Conservation (phyloP, 2,329 filamentous ascomycete genomes). For the Hymenoscyphus salicellus region DNA sequence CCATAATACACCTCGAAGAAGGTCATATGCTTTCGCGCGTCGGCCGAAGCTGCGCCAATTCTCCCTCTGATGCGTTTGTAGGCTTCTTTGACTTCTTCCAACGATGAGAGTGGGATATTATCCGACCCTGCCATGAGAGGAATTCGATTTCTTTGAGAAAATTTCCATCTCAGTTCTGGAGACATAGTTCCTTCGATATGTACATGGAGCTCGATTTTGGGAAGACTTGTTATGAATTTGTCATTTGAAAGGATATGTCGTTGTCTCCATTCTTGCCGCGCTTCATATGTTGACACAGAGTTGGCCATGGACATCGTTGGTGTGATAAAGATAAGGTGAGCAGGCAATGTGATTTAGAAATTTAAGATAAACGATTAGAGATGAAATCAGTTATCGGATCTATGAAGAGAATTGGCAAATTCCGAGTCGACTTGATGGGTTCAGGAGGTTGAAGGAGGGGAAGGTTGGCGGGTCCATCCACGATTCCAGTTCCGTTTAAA, state of each 20-base stretch:
- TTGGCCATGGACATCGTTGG: conserved; percentile 8
- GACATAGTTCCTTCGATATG: conserved; percentile 74
- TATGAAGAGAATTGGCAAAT: too few species aligned
- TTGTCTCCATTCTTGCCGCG: conserved; percentile 16
- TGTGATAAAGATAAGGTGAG: not conserved
- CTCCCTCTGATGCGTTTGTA: conserved; percentile 22
- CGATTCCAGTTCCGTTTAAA: not conserved
- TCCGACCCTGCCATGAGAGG: conserved; percentile 14
- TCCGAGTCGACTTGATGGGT: not conserved
- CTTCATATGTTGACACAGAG: conserved; percentile 12
- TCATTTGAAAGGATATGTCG: conserved; percentile 15
- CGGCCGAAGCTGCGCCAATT: conserved; percentile 16
- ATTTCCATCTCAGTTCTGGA: conserved; percentile 63
- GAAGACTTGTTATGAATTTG: conserved; percentile 59
- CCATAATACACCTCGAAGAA: conserved; percentile 76
- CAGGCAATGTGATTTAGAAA: not conserved
- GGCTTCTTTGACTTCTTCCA: conserved; percentile 16
- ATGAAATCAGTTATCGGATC: too few species aligned
- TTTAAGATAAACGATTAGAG: not conserved
- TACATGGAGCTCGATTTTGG: conserved; percentile 78
- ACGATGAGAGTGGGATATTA: conserved; percentile 17
- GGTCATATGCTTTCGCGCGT: conserved; percentile 16
- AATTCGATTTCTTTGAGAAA: conserved; percentile 61
- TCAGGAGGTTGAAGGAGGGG: not conserved
- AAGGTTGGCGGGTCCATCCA: too few species aligned